A percentile compares a stretch with the other conserved stretches of the same genome.
Evolutionary conservation across 2,329 filamentous ascomycete genomes (phyloP).

Genomic region (Paraconiothyrium brasiliense): DNA sequence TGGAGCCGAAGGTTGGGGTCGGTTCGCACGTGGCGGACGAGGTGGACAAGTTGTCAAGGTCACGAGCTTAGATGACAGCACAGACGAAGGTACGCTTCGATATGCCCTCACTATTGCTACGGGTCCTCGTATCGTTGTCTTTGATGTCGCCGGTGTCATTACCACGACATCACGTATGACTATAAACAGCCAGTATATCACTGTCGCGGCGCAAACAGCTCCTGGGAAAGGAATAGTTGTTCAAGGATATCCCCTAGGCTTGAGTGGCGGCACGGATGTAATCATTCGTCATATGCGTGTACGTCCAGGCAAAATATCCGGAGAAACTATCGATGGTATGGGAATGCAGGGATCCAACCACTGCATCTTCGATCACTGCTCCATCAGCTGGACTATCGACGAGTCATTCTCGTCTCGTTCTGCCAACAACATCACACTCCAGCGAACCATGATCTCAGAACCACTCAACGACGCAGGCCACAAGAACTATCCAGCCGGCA

Average conservation of each 20-base stretch:
- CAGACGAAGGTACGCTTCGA: slow-evolving; percentile 46
- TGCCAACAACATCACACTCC: slow-evolving; percentile 48
- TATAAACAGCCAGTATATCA: slow-evolving; percentile 27
- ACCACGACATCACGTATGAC: slow-evolving; percentile 29
- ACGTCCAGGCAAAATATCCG: slow-evolving; percentile 41
- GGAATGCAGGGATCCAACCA: slow-evolving; percentile 49
- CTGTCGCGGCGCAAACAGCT: slow-evolving; percentile 30
- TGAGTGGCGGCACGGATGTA: slow-evolving; percentile 43
- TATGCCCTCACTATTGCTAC: slow-evolving; percentile 43
- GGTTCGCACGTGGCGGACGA: slow-evolving; percentile 49
- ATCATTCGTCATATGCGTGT: slow-evolving; percentile 36
- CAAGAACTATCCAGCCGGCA: slow-evolving; percentile 49
- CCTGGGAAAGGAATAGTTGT: slow-evolving; percentile 33
- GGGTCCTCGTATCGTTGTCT: slow-evolving; percentile 29
- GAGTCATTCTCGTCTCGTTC: slow-evolving; percentile 48
- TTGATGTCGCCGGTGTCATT: slow-evolving; percentile 31
- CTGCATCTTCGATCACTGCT: slow-evolving; percentile 49
- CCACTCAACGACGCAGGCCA: slow-evolving; percentile 50
- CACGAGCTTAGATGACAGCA: slow-evolving; percentile 47
- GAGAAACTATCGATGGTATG: slow-evolving; percentile 47
- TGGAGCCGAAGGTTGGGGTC: slow-evolving; percentile 50
- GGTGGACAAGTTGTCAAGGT: slow-evolving; percentile 51
- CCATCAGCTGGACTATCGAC: slow-evolving; percentile 49
- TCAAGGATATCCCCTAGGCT: slow-evolving; percentile 43
- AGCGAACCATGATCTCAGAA: slow-evolving; percentile 50